Evolutionary conservation across 2,329 filamentous ascomycete genomes (phyloP), one percentile per base, ranked within the genome.

Genomic region (Colletotrichum sojae): DNA sequence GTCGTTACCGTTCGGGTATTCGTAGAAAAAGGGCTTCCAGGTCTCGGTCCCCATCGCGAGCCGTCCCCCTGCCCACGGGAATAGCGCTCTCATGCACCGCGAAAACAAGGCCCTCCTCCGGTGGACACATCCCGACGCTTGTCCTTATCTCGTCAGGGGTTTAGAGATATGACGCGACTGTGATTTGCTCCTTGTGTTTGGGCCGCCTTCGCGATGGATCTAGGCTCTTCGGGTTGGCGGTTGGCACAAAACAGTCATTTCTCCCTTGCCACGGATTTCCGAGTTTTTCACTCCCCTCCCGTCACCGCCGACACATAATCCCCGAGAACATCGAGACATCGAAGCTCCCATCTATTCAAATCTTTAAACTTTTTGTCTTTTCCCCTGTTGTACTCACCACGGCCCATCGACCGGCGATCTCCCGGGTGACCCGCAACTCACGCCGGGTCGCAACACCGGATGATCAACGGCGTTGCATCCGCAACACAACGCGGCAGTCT

Each of bases 51-150:
- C 22, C 51, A 22, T 66, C 18, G 9, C 56, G 16, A 39, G 59
- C 16, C 8, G 27, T 10, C 40, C 54, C 62, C 62, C 62, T 40
- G 45, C 31, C 43, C 13, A 40, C 62, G 45, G 55, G 25, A 67
- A 67, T 52, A 43, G 56, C 62, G 56, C 51, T 53, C 22, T 16
- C 51, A 25, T 43, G 62, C n/a, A 61, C 27, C 56, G 62, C 62
- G 51, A 54, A 46, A 54, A 36, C 46, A 49, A 20, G n/a, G 46
- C 20, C 39, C 49, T 46, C 27, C 52, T 31, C 51, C 62, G 62
- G 51, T 55, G 55, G 62, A 52, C n/a, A 69, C 48, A 60, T 69
- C 18, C 66, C 62, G 66, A 60, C 25, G 22, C 55, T 56, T 55
- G 51, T 31, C 49, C 49, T 59, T 43, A 40, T 51, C 43, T 65